These are phyloP conservation scores for Pseudogymnoascus sp. DNA, from an alignment of 2,329 filamentous ascomycete genomes.

Conservation along the genomic window DNA sequence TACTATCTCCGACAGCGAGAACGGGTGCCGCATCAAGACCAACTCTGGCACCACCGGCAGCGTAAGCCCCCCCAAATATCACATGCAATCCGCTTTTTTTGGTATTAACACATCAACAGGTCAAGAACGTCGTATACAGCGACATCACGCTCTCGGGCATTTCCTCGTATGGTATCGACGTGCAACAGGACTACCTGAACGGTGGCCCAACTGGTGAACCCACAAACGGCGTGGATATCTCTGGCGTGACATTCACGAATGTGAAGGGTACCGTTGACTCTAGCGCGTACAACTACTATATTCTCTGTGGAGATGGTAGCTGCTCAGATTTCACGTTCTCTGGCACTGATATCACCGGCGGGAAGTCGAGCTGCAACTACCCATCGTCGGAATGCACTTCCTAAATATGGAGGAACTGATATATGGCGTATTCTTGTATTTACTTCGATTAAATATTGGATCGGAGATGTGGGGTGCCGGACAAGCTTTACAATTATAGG, in stretches of 20 bases:
- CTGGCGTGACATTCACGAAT: constrained; percentile 30
- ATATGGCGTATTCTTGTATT: background rate
- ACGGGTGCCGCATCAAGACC: constrained; percentile 54
- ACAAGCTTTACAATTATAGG: too few species aligned
- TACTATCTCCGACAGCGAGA: constrained; percentile 43
- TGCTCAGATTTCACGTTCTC: constrained; percentile 33
- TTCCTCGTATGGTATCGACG: constrained; percentile 47
- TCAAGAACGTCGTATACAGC: constrained; percentile 43
- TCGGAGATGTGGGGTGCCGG: too few species aligned
- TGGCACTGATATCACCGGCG: constrained; percentile 32
- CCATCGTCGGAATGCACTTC: constrained; percentile 24
- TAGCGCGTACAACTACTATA: constrained; percentile 31
- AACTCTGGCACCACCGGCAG: constrained; percentile 44
- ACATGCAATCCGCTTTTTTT: too few species aligned
- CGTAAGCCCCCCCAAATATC: constrained; percentile 34
- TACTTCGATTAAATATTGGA: background rate
- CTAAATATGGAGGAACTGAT: background rate
- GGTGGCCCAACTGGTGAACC: constrained; percentile 34
- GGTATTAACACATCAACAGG: background rate
- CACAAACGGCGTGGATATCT: constrained; percentile 33
- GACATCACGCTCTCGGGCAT: constrained; percentile 45
- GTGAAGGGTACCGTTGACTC: constrained; percentile 30
- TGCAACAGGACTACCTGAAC: constrained; percentile 53
- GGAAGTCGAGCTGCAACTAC: constrained; percentile 27
- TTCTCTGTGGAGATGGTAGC: constrained; percentile 34